Base-by-base conservation (phyloP, 2,329 filamentous ascomycete genomes). In the Claviceps purpurea region DNA sequence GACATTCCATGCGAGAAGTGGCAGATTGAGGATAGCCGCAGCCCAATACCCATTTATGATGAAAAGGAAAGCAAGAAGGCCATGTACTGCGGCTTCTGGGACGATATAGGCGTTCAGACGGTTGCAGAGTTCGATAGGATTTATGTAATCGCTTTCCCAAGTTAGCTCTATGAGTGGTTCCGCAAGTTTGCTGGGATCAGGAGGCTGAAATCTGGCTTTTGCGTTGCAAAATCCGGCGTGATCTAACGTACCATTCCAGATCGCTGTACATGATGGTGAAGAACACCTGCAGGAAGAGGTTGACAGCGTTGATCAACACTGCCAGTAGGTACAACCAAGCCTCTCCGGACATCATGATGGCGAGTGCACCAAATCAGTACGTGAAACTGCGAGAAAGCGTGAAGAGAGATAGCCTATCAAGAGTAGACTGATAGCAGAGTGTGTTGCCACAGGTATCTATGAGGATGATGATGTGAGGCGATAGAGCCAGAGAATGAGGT, bases 241-340 rank as follows among this genome's bases (percentile, higher is more conserved):
- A 40, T 20, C 18, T 14, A 34, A 77, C 87, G 65, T 76, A 95
- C 90, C 93, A 98, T 85, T 98, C 93, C 65, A 98, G 74, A 79
- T 98, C 93, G 72, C 89, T 95, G 76, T 97, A 98, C 94, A 98
- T 98, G 68, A 98, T 98, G 54, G 93, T 98, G 77, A 98, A 98
- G 81, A 98, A 98, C 64, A 98, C 93, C 76, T 98, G 94, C 54
- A 98, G 80, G 73, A 98, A 98, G 66, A 98, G 81, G 78, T 98
- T 98, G 82, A 98, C 90, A 76, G 93, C 93, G 77, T 98, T 98
- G 78, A 98, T 94, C 69, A 98, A 81, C 72, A 98, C 94, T 73
- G 91, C 85, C 73, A 98, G 79, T 64, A 98, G 84, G 77, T 94
- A 98, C 70, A 98, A 78, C 93, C 93, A 96, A 70, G 90, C 90